These are phyloP conservation scores for Jamesozyma rosinii DNA, from an alignment of 805 yeast species.

Conservation along the genomic window DNA sequence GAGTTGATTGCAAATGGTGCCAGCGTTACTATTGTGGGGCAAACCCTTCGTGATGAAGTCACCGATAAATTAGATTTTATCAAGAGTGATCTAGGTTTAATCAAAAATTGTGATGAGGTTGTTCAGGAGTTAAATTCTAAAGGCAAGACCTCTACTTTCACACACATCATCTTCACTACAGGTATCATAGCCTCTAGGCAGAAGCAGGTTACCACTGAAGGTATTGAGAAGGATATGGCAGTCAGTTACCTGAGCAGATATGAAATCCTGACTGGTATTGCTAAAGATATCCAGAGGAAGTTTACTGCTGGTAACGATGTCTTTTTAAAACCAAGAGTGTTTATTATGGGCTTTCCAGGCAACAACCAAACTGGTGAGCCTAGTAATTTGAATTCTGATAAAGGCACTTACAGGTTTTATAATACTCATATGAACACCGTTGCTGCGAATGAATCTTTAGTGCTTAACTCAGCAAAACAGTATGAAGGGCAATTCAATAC, in stretches of 20 bases:
- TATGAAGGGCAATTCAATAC: conserved; percentile 9
- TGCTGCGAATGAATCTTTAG: conserved; percentile 36
- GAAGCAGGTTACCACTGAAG: conserved; percentile 32
- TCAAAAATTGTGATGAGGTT: conserved; percentile 19
- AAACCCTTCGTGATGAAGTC: conserved; percentile 28
- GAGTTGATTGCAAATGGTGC: conserved; percentile 25
- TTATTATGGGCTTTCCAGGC: conserved; percentile 36
- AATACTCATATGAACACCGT: conserved; percentile 35
- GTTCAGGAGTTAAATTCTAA: conserved; percentile 20
- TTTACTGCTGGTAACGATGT: not conserved
- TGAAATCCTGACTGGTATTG: conserved; percentile 25
- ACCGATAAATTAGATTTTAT: conserved; percentile 24
- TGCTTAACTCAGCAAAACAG: conserved; percentile 12
- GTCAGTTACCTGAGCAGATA: conserved; percentile 32
- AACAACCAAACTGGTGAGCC: conserved; percentile 26
- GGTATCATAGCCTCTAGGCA: conserved; percentile 33
- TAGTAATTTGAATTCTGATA: conserved; percentile 32
- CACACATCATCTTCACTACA: conserved; percentile 32
- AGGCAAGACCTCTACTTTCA: conserved; percentile 7
- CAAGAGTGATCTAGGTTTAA: conserved; percentile 30
- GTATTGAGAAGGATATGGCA: conserved; percentile 34
- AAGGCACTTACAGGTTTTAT: conserved; percentile 20
- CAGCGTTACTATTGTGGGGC: conserved; percentile 32
- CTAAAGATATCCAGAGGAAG: conserved; percentile 13
- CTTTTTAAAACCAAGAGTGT: conserved; percentile 27